A percentile compares a stretch with the other conserved stretches of the same genome.
phyloP scores from a whole-genome alignment of 2,329 filamentous ascomycete species.

The Talaromyces sp. region DNA sequence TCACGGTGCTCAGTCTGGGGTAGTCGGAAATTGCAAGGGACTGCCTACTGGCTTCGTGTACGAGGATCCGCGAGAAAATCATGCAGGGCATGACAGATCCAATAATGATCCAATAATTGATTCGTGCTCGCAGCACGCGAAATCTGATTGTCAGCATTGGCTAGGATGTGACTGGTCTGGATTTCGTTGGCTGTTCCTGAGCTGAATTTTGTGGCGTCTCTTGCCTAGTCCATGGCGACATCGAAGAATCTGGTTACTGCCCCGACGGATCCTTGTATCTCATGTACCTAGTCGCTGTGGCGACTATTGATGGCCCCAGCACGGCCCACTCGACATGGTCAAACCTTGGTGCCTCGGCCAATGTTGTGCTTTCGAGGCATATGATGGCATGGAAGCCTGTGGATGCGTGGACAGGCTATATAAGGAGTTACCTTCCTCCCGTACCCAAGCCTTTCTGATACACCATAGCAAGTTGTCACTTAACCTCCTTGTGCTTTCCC shows the following conservation, averaged over 20 bases:
- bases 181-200: background rate
- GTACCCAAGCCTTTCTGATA: background rate
- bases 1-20: background rate
- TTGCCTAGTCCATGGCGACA: background rate
- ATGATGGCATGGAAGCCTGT: background rate
- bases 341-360: background rate
- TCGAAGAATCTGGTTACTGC: background rate
- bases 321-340: background rate
- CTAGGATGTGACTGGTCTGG: background rate
- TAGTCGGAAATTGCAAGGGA: background rate
- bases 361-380: background rate
- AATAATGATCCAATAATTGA: conserved; percentile 8
- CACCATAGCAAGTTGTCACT: background rate
- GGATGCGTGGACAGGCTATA: background rate
- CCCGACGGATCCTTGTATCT: background rate
- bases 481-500: background rate
- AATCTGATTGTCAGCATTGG: background rate
- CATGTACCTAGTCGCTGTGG: background rate
- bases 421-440: background rate
- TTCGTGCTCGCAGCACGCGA: background rate
- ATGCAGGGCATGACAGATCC: background rate
- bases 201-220: background rate
- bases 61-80: background rate
- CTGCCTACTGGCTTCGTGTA: background rate
- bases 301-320: background rate